phyloP scores from a whole-genome alignment of 495 filamentous ascomycete species.

The Neurospora tetrasperma region DNA sequence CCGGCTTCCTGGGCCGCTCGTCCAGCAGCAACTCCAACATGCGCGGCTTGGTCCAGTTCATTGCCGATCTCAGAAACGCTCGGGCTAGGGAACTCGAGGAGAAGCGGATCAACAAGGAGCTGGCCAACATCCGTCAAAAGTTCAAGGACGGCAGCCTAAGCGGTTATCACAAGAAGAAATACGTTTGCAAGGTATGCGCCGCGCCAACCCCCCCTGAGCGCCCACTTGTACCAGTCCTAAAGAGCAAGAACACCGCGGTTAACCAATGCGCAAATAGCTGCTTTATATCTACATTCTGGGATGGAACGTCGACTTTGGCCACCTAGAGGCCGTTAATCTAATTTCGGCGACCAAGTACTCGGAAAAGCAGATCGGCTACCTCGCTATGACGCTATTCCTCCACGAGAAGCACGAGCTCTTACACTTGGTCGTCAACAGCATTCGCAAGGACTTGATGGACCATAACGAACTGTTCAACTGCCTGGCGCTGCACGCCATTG shows the following conservation, averaged over 20 bases:
- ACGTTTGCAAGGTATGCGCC: slow-evolving; percentile 80
- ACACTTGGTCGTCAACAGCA: slow-evolving; percentile 96
- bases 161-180: slow-evolving; percentile 99
- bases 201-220: background rate
- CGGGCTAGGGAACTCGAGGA: slow-evolving; percentile 93
- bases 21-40: slow-evolving; percentile 59
- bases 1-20: slow-evolving; percentile 52
- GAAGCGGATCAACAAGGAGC: slow-evolving; percentile 98
- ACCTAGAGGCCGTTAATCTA: slow-evolving; percentile 94
- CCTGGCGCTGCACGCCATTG: slow-evolving; percentile 95
- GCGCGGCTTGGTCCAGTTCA: slow-evolving; percentile 90
- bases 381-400: slow-evolving; percentile 93
- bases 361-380: slow-evolving; percentile 98
- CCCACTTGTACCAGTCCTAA: background rate
- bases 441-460: slow-evolving; percentile 89
- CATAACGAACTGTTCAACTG: slow-evolving; percentile 97
- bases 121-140: slow-evolving; percentile 92
- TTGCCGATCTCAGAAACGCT: slow-evolving; percentile 92
- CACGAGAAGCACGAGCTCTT: slow-evolving; percentile 95
- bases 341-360: slow-evolving; percentile 96
- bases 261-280: slow-evolving; percentile 41
- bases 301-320: slow-evolving; percentile 98
- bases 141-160: slow-evolving; percentile 81
- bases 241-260: slow-evolving; percentile 11
- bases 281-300: slow-evolving; percentile 99